Conservation (phyloP, 371 early-diverging fungal genomes). For the Actinomucor elegans region DNA sequence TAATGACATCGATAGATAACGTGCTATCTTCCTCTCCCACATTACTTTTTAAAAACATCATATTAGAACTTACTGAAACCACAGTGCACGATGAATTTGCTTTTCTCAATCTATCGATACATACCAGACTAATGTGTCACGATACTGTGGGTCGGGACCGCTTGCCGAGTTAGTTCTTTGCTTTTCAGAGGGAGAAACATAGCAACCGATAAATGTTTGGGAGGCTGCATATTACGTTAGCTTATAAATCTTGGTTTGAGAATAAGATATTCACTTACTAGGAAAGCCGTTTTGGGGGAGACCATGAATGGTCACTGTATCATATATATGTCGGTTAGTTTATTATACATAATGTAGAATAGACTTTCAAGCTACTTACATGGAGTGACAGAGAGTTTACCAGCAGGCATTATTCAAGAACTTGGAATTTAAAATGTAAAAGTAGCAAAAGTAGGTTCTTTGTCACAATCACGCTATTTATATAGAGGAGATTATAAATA, state of each 20-base stretch:
- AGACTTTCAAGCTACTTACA: constrained; percentile 1
- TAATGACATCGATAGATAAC: constrained; percentile 35
- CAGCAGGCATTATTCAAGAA: constrained; percentile 23
- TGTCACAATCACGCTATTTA: too few species aligned
- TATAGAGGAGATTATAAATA: too few species aligned
- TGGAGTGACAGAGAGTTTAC: constrained; percentile 18
- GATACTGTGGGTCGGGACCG: constrained; percentile 40
- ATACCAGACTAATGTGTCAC: constrained; percentile 35
- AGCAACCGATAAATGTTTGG: constrained; percentile 38
- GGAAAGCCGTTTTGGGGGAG: constrained; percentile 20
- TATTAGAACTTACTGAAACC: too few species aligned
- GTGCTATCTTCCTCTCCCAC: constrained; percentile 16
- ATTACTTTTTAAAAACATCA: too few species aligned
- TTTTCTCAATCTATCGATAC: not conserved
- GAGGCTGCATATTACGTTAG: constrained; percentile 14
- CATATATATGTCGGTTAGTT: not conserved
- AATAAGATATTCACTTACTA: not conserved
- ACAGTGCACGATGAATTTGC: too few species aligned
- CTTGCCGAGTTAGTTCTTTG: constrained; percentile 36
- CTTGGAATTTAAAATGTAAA: too few species aligned
- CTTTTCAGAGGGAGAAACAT: constrained; percentile 35
- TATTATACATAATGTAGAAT: too few species aligned
- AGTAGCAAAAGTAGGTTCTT: too few species aligned
- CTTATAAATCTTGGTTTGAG: not conserved
- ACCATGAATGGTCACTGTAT: constrained; percentile 17